Base-by-base conservation (phyloP, 2,329 filamentous ascomycete genomes). In the Colletotrichum navitas region DNA sequence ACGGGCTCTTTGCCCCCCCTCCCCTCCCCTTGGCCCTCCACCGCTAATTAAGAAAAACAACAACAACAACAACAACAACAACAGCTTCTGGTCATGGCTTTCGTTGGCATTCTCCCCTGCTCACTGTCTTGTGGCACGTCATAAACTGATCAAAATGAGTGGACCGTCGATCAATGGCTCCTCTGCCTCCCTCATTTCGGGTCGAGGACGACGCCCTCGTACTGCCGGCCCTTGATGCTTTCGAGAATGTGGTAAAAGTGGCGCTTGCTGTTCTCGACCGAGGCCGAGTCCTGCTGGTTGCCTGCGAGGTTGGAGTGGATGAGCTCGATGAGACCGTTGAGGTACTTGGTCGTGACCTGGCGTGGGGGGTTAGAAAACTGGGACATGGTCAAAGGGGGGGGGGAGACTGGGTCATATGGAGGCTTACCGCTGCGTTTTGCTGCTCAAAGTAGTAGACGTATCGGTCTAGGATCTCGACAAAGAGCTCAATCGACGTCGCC, bases 371-470 rank as follows among this genome's bases (percentile, higher is more conserved):
- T 8, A 65, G 71, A 18, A 26, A 65, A 43, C 41, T 8, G 18
- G 5, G 3, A 21, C 41, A 7, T 14, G 43, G 43, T n/a, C 7
- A 18, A 18, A 8, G 8, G 21, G 43, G 3, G 6, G n/a, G 8
- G 43, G n/a, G n/a, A n/a, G n/a, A n/a, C n/a, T n/a, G 21, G 18
- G 16, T 24, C 8, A 10, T 18, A 6, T 21, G 0, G 24, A 1
- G 2, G 79, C 87, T 78, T 80, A 89, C 96, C 75, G 95, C 95
- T 83, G 99, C 96, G 82, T 99, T 99, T 80, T 97, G 94, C 81
- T 99, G 95, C 82, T 99, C 96, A 84, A 98, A 99, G 85, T 98
- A 99, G 82, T 99, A 99, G 64, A 98, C 95, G 80, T 99, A 99
- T 81, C 96, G 91, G 81, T 99, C 98, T 67, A 99, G 85, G 74